These are phyloP conservation scores for Pseudonitzschia delicatissima DNA, from an alignment of 108 stramenopile species.

Conservation along the genomic window DNA sequence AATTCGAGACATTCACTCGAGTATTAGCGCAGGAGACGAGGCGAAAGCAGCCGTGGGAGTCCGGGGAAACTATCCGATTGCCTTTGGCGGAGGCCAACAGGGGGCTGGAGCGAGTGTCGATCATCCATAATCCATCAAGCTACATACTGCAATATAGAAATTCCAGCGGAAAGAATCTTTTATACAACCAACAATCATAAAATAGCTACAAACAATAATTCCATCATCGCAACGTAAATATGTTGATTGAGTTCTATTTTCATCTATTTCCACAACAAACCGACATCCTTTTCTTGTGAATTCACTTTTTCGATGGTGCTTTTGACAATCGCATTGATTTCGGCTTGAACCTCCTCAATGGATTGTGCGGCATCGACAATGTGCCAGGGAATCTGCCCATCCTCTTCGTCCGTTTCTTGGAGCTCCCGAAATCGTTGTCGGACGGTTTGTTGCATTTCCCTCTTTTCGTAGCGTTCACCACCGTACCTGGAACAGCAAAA, in stretches of 20 bases:
- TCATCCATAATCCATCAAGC: conserved; percentile 32
- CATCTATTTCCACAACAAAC: conserved; percentile 11
- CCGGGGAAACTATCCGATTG: conserved; percentile 32
- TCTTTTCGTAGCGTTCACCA: conserved; percentile 85
- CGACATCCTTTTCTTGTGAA: neutral
- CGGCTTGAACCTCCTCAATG: conserved; percentile 69
- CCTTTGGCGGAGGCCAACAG: conserved; percentile 41
- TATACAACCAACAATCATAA: no score
- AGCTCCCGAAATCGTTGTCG: conserved; percentile 76
- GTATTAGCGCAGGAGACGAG: conserved; percentile 5
- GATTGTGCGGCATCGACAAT: conserved; percentile 74
- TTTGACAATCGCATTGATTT: conserved; percentile 61
- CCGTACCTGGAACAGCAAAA: conserved; percentile 42
- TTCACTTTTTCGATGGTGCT: conserved; percentile 38
- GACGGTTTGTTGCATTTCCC: conserved; percentile 80
- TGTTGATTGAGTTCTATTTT: neutral
- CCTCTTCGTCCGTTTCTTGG: conserved; percentile 49
- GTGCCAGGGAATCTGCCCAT: conserved; percentile 70
- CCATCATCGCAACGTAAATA: neutral
- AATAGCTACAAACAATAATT: neutral
- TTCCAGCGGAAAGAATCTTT: no score
- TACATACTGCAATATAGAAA: no score
- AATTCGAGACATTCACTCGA: neutral
- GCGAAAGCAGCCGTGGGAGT: conserved; percentile 29
- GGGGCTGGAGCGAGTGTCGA: conserved; percentile 17